A percentile compares a stretch with the other conserved stretches of the same genome.
phyloP scores from a whole-genome alignment of 148 eudicot genomes.

The Nyssa sinensis region DNA sequence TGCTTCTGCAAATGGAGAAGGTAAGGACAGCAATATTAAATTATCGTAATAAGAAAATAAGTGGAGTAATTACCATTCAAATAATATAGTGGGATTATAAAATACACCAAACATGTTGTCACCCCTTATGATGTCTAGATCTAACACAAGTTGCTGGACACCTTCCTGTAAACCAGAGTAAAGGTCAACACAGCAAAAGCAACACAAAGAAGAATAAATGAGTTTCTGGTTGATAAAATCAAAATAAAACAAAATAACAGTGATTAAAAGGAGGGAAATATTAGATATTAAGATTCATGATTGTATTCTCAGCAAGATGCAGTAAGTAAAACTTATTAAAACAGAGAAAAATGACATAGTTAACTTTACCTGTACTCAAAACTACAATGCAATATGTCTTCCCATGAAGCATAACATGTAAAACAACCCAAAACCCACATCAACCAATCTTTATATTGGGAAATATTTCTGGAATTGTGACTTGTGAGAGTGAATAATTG shows the following conservation, averaged over 20 bases:
- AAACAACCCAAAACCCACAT: background rate
- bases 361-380: background rate
- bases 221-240: background rate
- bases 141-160: slow-evolving; percentile 86
- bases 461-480: background rate
- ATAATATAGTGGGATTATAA: background rate
- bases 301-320: background rate
- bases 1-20: slow-evolving; percentile 53
- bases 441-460: background rate
- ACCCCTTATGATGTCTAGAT: slow-evolving; percentile 93
- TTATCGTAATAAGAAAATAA: background rate
- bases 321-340: background rate
- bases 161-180: slow-evolving; percentile 86
- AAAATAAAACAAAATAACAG: background rate
- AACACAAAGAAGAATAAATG: background rate
- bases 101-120: slow-evolving; percentile 75
- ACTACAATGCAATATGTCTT: background rate
- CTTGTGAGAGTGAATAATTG: background rate
- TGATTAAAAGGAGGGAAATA: background rate
- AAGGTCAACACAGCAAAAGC: background rate
- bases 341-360: background rate
- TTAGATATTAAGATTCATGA: background rate
- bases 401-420: background rate
- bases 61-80: background rate
- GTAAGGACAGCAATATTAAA: background rate